Percentiles rank a stretch among this genome's conserved stretches.
Conservation (phyloP, 2,329 filamentous ascomycete species). For the Chalara sp. region DNA sequence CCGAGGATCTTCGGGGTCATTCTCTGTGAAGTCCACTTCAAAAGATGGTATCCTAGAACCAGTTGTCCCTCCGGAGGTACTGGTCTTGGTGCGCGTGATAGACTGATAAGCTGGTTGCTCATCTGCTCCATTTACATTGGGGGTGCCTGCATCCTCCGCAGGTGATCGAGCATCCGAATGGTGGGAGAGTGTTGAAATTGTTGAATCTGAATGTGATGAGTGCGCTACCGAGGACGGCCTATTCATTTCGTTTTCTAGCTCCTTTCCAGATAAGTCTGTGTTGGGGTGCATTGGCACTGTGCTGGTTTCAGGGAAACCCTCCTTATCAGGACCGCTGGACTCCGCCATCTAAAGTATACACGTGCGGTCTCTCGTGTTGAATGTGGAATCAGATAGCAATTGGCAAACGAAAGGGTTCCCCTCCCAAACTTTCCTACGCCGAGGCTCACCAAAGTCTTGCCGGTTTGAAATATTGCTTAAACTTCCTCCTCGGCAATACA, state of each 20-base stretch:
- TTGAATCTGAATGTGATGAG: background rate
- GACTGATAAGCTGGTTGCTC: constrained; percentile 30
- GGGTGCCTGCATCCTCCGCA: constrained; percentile 33
- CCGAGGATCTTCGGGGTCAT: constrained; percentile 57
- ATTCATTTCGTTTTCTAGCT: constrained; percentile 15
- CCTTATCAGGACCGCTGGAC: constrained; percentile 11
- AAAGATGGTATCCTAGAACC: constrained; percentile 48
- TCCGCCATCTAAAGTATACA: constrained; percentile 7
- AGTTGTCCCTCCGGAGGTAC: constrained; percentile 37
- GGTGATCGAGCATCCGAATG: constrained; percentile 27
- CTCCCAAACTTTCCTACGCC: background rate
- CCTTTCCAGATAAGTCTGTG: constrained; percentile 5
- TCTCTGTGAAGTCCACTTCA: constrained; percentile 65
- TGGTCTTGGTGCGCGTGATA: constrained; percentile 31
- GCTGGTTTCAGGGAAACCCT: constrained; percentile 7
- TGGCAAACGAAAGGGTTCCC: background rate
- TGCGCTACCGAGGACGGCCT: constrained; percentile 6
- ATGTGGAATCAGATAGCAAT: background rate
- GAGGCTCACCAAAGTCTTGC: too few relatives aligned
- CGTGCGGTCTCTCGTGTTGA: too few relatives aligned
- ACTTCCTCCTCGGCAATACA: too few relatives aligned
- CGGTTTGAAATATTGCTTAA: too few relatives aligned
- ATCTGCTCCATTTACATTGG: constrained; percentile 31
- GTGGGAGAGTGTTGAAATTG: constrained; percentile 6
- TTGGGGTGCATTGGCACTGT: background rate